These are phyloP conservation scores for Quillaja saponaria DNA, from an alignment of 306 rosid species.

Conservation along the genomic window DNA sequence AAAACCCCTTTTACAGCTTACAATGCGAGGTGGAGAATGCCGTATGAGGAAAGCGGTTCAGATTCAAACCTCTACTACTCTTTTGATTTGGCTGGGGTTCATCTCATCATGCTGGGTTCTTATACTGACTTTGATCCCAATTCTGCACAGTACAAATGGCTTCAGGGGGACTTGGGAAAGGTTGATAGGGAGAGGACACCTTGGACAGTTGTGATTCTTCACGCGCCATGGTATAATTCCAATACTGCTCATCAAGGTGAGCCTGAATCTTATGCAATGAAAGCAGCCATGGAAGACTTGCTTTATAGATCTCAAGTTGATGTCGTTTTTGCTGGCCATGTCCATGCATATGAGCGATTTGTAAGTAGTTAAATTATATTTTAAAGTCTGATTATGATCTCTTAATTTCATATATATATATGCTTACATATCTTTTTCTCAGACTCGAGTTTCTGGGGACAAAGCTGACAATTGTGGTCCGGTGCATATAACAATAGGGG, in stretches of 20 bases:
- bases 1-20: constrained; percentile 56
- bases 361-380: constrained; percentile 39
- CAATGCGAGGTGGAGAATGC: constrained; percentile 88
- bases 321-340: constrained; percentile 75
- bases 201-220: constrained; percentile 62
- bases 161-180: constrained; percentile 50
- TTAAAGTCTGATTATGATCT: neutral
- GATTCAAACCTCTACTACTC: constrained; percentile 83
- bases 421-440: neutral
- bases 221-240: constrained; percentile 91
- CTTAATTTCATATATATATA: neutral
- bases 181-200: constrained; percentile 58
- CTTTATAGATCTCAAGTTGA: constrained; percentile 69
- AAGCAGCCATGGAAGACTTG: constrained; percentile 63
- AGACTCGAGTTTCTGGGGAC: constrained; percentile 77
- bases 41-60: constrained; percentile 65
- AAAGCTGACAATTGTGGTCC: constrained; percentile 64
- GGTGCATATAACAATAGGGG: constrained; percentile 72
- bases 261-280: constrained; percentile 58
- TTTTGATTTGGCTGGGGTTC: constrained; percentile 70
- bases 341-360: constrained; percentile 90
- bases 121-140: constrained; percentile 50
- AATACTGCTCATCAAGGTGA: constrained; percentile 78
- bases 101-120: constrained; percentile 83
- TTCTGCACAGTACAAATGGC: constrained; percentile 74